Conservation (phyloP, 805 yeast species). For the Saccharomycopsis capsularis region DNA sequence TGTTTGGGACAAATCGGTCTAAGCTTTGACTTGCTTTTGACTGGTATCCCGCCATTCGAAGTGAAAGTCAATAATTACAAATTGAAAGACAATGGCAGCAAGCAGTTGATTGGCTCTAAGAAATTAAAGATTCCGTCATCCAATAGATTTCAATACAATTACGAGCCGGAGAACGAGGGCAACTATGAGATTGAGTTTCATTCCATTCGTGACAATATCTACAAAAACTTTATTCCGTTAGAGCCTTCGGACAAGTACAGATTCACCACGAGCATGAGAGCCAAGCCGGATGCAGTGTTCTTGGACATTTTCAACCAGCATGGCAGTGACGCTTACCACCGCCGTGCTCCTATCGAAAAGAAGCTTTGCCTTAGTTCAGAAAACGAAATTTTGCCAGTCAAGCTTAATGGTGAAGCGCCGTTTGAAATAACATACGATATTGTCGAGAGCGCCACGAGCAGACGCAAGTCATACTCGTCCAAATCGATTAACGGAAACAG, state of each 20-base stretch:
- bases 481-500: constrained; percentile 34
- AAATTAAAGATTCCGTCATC: constrained; percentile 31
- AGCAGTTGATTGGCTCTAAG: constrained; percentile 32
- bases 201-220: constrained; percentile 56
- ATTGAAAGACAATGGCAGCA: constrained; percentile 34
- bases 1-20: constrained; percentile 93
- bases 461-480: constrained; percentile 37
- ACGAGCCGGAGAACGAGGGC: constrained; percentile 78
- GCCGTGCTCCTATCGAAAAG: constrained; percentile 14
- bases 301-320: constrained; percentile 22
- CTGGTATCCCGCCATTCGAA: constrained; percentile 79
- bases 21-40: constrained; percentile 55
- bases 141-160: constrained; percentile 51
- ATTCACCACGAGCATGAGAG: constrained; percentile 64
- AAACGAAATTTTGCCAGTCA: constrained; percentile 42
- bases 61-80: constrained; percentile 57
- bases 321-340: constrained; percentile 12
- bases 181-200: constrained; percentile 68
- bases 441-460: constrained; percentile 46
- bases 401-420: constrained; percentile 75
- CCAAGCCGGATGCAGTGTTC: constrained; percentile 51
- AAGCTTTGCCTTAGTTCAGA: constrained; percentile 43
- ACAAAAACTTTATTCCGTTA: constrained; percentile 36
- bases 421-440: constrained; percentile 64
- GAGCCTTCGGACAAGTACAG: constrained; percentile 38